A percentile compares a stretch with the other conserved stretches of the same genome.
Conservation (phyloP, 2,329 filamentous ascomycete genomes). For the Fusarium pseudograminearum region DNA sequence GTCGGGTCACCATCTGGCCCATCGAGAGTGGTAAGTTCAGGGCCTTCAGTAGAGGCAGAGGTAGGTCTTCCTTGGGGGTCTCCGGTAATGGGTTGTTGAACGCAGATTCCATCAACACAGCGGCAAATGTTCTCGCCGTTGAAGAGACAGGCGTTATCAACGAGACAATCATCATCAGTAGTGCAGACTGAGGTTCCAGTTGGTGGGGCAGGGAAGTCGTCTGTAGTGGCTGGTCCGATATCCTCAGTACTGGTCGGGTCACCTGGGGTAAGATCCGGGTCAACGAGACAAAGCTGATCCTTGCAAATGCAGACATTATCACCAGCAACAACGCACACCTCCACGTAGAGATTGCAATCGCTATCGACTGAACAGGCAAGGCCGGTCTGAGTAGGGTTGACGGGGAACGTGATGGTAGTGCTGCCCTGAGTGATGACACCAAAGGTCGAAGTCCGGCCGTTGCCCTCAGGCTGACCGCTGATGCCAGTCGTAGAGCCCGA, state of each 20-base stretch:
- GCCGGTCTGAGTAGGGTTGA: neutral
- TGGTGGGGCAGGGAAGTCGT: neutral
- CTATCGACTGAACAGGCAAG: conserved; percentile 6
- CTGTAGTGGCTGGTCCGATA: neutral
- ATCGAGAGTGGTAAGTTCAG: neutral
- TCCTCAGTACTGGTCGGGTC: neutral
- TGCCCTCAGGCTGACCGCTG: neutral
- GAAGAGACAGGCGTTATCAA: conserved; percentile 8
- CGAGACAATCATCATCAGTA: conserved; percentile 17
- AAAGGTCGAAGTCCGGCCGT: neutral
- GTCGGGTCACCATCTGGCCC: conserved; percentile 1
- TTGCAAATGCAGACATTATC: conserved; percentile 16
- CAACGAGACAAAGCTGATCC: conserved; percentile 1
- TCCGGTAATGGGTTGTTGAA: conserved; percentile 7
- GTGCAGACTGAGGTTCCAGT: neutral
- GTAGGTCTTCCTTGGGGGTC: neutral
- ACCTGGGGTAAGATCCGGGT: neutral
- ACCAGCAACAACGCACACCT: conserved; percentile 6
- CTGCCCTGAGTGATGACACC: neutral
- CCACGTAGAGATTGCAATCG: conserved; percentile 7
- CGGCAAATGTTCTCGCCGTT: conserved; percentile 9
- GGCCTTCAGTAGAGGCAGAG: neutral
- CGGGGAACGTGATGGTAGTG: neutral
- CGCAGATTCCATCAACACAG: conserved; percentile 17
- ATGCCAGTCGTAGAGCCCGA: neutral